Base-by-base conservation (phyloP, 345 rosid genomes). In the Erucastrum elatum region DNA sequence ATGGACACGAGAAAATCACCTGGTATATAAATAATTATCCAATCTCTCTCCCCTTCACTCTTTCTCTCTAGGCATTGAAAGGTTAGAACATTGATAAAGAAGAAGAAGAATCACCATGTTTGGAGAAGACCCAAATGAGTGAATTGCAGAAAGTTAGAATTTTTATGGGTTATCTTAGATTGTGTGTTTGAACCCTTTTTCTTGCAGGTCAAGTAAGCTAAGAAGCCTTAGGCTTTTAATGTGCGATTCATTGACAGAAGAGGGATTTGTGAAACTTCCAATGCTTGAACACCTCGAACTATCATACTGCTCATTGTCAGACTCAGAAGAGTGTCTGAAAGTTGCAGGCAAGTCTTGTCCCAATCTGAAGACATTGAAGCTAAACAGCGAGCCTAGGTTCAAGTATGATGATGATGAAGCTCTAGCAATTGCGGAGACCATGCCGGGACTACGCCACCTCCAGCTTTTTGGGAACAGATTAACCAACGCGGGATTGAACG, bases 201-300 rank as follows among this genome's bases (percentile, higher is more conserved):
- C n/a, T n/a, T 44, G 80, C 85, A 90, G 95, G 35, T 79, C 92
- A 41, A 71, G 72, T 64, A 64, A 17, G 55, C 85, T 92, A 30
- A 87, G 75, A 69, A 64, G 80, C 63, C 94, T 89, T 55, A 74
- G 83, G 31, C 82, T 49, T 49, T 13, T 49, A 15, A 49, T 49
- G 56, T 49, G 56, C n/a, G 56, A 49, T 49, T 4, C 16, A n/a
- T 4, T 49, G 5, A 67, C 88, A 8, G 82, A 81, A 35, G 67
- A 73, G n/a, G 92, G 86, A 63, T 64, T 88, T 60, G 21, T 62
- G 46, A 87, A 82, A 39, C 75, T 87, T 70, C 86, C 87, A 9
- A n/a, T 49, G 56, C 21, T n/a, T 49, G 56, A 49, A 49, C 17
- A 49, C 17, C 56, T 49, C 1, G 56, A 49, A 49, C 3, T 49